A percentile compares a stretch with the other conserved stretches of the same genome.
These are phyloP conservation scores for Carpinus viminea DNA, from an alignment of 306 rosid species.

Conservation along the genomic window DNA sequence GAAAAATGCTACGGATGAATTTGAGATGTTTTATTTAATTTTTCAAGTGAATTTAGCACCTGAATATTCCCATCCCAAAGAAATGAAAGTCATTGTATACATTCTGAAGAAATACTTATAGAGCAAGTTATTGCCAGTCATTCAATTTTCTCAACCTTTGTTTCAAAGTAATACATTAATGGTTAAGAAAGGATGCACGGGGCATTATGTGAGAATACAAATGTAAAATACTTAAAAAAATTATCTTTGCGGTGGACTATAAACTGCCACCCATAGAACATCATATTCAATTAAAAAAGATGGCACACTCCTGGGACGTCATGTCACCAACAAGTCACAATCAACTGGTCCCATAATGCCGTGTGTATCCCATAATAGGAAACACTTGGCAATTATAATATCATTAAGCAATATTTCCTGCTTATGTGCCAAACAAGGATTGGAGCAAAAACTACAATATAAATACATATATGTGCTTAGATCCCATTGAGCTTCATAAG, in stretches of 20 bases:
- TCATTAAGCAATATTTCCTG: neutral
- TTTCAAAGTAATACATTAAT: neutral
- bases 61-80: neutral
- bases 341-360: neutral
- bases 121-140: neutral
- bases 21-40: neutral
- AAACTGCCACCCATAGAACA: neutral
- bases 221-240: neutral
- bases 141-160: neutral
- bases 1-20: slow-evolving; percentile 4
- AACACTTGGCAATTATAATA: neutral
- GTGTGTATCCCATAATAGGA: neutral
- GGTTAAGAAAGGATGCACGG: neutral
- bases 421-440: neutral
- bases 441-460: slow-evolving; percentile 1
- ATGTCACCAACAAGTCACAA: neutral
- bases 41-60: neutral
- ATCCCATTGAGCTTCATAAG: slow-evolving; percentile 1
- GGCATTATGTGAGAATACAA: neutral
- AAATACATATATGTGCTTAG: neutral
- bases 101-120: neutral
- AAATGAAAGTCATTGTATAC: neutral
- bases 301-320: neutral
- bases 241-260: neutral
- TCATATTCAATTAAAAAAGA: neutral